Evolutionary conservation across 257 asterid species (phyloP).

Genomic region (Solanum bukasovii): DNA sequence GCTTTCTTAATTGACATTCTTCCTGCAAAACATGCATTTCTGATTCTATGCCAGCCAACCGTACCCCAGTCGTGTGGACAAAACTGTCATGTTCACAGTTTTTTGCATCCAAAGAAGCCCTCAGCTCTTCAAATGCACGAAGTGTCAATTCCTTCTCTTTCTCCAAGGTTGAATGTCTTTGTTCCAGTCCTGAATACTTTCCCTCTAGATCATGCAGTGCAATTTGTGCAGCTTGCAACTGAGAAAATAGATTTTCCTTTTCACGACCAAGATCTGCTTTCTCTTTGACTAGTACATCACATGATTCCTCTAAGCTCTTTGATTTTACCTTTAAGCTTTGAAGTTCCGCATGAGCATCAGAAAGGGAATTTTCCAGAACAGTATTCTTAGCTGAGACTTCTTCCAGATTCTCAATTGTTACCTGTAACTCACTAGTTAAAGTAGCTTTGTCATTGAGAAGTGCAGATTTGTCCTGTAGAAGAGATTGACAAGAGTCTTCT

Average conservation of each 20-base stretch:
- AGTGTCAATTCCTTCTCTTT: conserved; percentile 51
- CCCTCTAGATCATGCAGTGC: conserved; percentile 48
- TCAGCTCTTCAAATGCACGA: conserved; percentile 46
- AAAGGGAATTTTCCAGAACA: conserved; percentile 53
- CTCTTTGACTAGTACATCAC: conserved; percentile 58
- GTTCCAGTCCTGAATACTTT: conserved; percentile 47
- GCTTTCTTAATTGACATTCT: conserved; percentile 32
- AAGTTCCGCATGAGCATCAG: conserved; percentile 53
- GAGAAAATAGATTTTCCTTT: conserved; percentile 46
- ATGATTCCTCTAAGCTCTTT: conserved; percentile 60
- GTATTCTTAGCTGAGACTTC: conserved; percentile 54
- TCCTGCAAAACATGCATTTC: conserved; percentile 45
- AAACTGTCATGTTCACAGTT: conserved; percentile 40
- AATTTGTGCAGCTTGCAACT: conserved; percentile 37
- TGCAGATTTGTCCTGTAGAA: conserved; percentile 50
- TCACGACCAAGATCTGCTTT: conserved; percentile 51
- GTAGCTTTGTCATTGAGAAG: conserved; percentile 56
- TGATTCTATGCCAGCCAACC: conserved; percentile 24
- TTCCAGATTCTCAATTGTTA: conserved; percentile 51
- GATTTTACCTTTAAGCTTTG: conserved; percentile 55
- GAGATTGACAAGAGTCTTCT: conserved; percentile 59
- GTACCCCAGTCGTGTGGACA: conserved; percentile 29
- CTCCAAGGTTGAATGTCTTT: conserved; percentile 49
- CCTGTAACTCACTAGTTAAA: conserved; percentile 41
- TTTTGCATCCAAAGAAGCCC: conserved; percentile 51